Conservation (phyloP, 2,329 filamentous ascomycete genomes). For the Lithohypha guttulata region DNA sequence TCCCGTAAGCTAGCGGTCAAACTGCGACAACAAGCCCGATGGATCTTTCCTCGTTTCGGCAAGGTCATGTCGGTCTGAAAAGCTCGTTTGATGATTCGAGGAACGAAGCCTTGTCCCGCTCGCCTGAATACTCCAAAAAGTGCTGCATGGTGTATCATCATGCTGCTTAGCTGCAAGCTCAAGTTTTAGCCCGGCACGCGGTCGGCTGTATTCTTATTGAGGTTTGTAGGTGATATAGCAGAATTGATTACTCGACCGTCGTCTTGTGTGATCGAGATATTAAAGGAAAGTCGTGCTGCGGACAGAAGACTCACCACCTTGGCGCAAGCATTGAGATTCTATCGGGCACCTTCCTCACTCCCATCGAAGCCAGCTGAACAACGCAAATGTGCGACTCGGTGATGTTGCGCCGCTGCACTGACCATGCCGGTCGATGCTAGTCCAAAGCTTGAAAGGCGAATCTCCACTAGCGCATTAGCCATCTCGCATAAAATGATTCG, state of each 20-base stretch:
- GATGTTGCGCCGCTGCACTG: constrained; percentile 1
- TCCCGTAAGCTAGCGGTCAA: background rate
- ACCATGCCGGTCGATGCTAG: constrained; percentile 1
- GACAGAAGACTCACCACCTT: too few species aligned
- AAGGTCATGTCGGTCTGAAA: constrained; percentile 1
- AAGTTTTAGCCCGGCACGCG: background rate
- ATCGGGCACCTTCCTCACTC: too few species aligned
- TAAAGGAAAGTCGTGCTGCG: too few species aligned
- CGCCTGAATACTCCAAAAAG: constrained; percentile 9
- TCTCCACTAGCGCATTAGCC: constrained; percentile 18
- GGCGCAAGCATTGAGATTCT: too few species aligned
- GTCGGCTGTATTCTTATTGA: background rate
- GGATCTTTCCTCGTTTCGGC: background rate
- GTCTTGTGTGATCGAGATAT: too few species aligned
- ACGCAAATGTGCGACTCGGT: too few species aligned
- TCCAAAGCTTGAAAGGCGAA: constrained; percentile 16
- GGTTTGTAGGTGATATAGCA: background rate
- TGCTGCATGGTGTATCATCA: constrained; percentile 6
- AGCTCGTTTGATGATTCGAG: constrained; percentile 1
- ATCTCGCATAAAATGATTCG: constrained; percentile 1
- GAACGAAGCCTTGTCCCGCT: constrained; percentile 4
- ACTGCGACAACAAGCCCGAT: constrained; percentile 2
- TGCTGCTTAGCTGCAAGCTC: constrained; percentile 2
- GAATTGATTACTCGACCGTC: background rate
- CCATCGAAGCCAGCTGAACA: too few species aligned